Conservation (phyloP, 108 stramenopile genomes). For the Poteriospumella lacustris region DNA sequence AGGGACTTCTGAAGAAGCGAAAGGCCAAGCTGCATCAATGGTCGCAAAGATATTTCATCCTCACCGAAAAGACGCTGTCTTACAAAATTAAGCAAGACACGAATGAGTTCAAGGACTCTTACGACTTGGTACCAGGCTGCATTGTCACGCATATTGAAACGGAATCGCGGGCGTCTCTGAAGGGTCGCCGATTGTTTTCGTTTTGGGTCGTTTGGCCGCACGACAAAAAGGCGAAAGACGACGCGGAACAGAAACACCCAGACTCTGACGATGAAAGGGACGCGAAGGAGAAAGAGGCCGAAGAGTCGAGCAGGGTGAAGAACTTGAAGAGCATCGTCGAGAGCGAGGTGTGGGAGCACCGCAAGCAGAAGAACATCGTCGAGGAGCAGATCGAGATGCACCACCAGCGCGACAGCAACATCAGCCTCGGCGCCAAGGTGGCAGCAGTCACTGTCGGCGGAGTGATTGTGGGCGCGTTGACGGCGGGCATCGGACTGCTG, state of each 20-base stretch:
- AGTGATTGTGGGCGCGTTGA: slow-evolving; percentile 17
- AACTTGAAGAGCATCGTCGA: slow-evolving; percentile 27
- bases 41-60: background rate
- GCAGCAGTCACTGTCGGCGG: slow-evolving; percentile 28
- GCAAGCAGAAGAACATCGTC: slow-evolving; percentile 1
- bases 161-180: background rate
- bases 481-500: slow-evolving; percentile 23
- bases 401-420: slow-evolving; percentile 2
- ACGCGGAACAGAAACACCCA: background rate
- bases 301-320: background rate
- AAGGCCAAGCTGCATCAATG: slow-evolving; percentile 10
- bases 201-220: slow-evolving; percentile 29
- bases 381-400: slow-evolving; percentile 20
- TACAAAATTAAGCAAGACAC: slow-evolving; percentile 17
- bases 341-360: background rate
- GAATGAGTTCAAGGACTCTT: background rate
- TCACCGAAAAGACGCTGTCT: background rate
- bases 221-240: background rate
- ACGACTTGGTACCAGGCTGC: background rate
- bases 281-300: background rate
- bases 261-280: slow-evolving; percentile 23
- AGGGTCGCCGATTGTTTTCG: background rate
- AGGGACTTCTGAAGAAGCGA: slow-evolving; percentile 15
- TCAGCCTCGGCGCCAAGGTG: background rate
- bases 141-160: slow-evolving; percentile 1